Base-by-base conservation (phyloP, 1,139 yeast genomes). In the Yamadazyma taylorii region DNA sequence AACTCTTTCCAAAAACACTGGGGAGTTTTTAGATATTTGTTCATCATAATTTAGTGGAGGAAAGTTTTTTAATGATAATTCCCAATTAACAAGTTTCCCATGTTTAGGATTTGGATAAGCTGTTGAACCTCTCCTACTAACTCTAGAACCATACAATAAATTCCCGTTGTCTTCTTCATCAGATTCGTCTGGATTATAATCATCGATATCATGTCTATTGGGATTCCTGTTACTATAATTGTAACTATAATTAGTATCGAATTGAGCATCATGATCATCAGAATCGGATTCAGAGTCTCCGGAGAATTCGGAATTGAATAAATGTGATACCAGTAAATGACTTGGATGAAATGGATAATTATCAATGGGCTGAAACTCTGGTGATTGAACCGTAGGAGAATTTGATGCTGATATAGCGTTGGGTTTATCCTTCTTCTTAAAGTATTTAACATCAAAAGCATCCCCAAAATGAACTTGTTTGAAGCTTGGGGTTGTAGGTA, bases 381-480 rank as follows among this genome's bases (percentile, higher is more conserved):
- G 51, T 12, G 42, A 41, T 25, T 51, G 60, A 15, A 64, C 47
- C 3, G 66, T 59, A 0, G 92, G 90, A 0, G 88, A 78, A 41
- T 75, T 75, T 30, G 73, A 68, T 2, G 83, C 84, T 35, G 85
- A 77, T 17, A 87, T 86, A 1, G 94, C 89, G 2, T 77, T 67
- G 14, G 96, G 96, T 36, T 73, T 75, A 54, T 87, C 95, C 33
- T 75, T 68, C 50, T 81, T 76, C 47, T 79, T 72, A 59, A 88
- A 87, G 54, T 84, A 85, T 32, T 43, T 45, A 13, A 49, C 42
- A 50, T 85, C 88, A 35, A 67, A 71, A 30, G 75, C 73, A 17
- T 72, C 66, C 30, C 90, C 94, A 60, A 87, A 87, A 58, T 87
- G 92, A 17, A 87, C 96, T 47, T 73, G 80, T 47, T 87, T 87